A percentile compares a stretch with the other conserved stretches of the same genome.
Conservation (phyloP, 352 stramenopile genomes). For the Phytophthora agathidicida region DNA sequence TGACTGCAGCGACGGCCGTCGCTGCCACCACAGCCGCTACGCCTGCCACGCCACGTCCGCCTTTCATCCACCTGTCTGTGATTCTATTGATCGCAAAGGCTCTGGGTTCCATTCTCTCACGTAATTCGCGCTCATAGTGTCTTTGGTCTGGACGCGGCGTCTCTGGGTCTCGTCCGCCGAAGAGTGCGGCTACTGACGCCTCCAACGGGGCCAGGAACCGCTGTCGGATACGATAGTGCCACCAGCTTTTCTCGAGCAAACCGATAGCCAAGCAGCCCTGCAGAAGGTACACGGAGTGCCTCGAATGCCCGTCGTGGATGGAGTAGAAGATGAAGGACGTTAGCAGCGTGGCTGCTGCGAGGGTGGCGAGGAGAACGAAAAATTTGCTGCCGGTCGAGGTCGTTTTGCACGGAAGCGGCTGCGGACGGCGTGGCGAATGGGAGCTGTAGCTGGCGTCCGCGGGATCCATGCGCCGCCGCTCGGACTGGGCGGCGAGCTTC, state of each 20-base stretch:
- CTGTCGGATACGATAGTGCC: conserved; percentile 67
- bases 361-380: conserved; percentile 21
- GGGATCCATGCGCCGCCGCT: conserved; percentile 22
- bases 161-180: conserved; percentile 20
- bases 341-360: conserved; percentile 21
- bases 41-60: conserved; percentile 10
- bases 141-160: neutral
- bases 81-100: conserved; percentile 32
- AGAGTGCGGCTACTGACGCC: conserved; percentile 15
- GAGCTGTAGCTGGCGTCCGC: conserved; percentile 17
- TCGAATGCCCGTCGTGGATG: conserved; percentile 39
- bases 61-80: conserved; percentile 32
- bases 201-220: conserved; percentile 50
- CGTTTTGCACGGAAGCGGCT: conserved; percentile 21
- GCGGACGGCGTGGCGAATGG: conserved; percentile 6
- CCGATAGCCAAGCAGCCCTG: conserved; percentile 47
- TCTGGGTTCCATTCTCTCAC: conserved; percentile 36
- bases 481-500: conserved; percentile 30
- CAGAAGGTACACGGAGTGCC: conserved; percentile 41
- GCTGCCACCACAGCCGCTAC: conserved; percentile 15
- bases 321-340: conserved; percentile 45
- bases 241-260: conserved; percentile 61
- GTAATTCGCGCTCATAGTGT: conserved; percentile 29
- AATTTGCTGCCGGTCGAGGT: conserved; percentile 11
- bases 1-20: conserved; percentile 11